Base-by-base conservation (phyloP, 2,329 filamentous ascomycete species). In the Venturia asperata region DNA sequence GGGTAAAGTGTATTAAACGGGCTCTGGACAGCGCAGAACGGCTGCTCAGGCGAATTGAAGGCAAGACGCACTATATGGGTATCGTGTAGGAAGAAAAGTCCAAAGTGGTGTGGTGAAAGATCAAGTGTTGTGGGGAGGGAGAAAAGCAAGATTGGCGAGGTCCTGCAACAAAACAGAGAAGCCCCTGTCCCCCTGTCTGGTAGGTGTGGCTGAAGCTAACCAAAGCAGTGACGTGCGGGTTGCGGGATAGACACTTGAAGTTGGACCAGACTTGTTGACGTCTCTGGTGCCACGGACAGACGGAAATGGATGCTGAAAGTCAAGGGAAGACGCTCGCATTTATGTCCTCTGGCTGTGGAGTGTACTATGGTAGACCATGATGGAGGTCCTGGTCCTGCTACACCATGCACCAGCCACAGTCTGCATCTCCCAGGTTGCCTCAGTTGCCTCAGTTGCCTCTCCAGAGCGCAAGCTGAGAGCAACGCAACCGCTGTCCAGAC, bases 381-480 rank as follows among this genome's bases (percentile, higher is more conserved):
- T 34, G 3, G 30, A 34, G 30, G 3, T 34, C 3, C 30, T 6
- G n/a, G 21, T 19, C 5, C 19, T 11, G 27, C 15, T 37, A 56
- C 52, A 56, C 52, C 52, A 58, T 19, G 27, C 52, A 58, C 52
- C 52, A 37, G 52, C 30, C 52, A 34, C 52, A 34, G 19, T 7
- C 19, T 37, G 52, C 52, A 34, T 34, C 47, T n/a, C n/a, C n/a
- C n/a, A n/a, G n/a, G n/a, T n/a, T n/a, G n/a, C n/a, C n/a, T n/a
- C n/a, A n/a, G n/a, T n/a, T n/a, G n/a, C n/a, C n/a, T n/a, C n/a
- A n/a, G n/a, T n/a, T n/a, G n/a, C n/a, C n/a, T n/a, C n/a, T 9
- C n/a, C 10, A 11, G 45, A 30, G 17, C 17, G 45, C 24, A n/a
- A 34, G 24, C 49, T 56, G 49, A 34, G 7, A 56, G 15, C 49